Evolutionary conservation across 1,139 yeast species (phyloP).

Genomic region (Protomyces macrosporus): DNA sequence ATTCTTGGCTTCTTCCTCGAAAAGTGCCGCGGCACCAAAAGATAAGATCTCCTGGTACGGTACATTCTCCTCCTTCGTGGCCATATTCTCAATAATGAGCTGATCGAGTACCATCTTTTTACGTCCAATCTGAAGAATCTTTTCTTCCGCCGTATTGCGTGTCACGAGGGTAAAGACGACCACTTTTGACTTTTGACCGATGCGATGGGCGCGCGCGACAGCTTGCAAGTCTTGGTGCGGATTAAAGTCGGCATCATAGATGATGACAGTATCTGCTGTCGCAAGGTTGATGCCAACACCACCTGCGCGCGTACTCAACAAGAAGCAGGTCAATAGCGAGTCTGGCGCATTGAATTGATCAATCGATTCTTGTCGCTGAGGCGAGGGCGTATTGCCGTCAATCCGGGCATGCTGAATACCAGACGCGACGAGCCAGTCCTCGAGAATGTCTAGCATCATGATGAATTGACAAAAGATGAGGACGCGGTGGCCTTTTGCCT

Average conservation of each 20-base stretch:
- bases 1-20: constrained; percentile 30
- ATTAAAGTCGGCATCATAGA: constrained; percentile 86
- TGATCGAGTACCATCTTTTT: constrained; percentile 81
- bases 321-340: constrained; percentile 70
- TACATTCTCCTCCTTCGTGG: constrained; percentile 26
- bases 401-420: constrained; percentile 61
- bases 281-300: constrained; percentile 77
- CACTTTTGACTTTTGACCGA: constrained; percentile 83
- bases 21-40: constrained; percentile 32
- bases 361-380: constrained; percentile 67
- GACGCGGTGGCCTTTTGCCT: constrained; percentile 70
- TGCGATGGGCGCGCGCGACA: constrained; percentile 85
- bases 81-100: constrained; percentile 52
- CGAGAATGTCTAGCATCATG: constrained; percentile 84
- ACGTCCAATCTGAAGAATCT: constrained; percentile 74
- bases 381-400: constrained; percentile 74
- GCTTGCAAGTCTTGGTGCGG: constrained; percentile 92
- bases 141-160: constrained; percentile 72
- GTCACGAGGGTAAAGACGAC: constrained; percentile 74
- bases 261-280: constrained; percentile 82
- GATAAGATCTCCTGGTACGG: constrained; percentile 30
- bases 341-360: constrained; percentile 65
- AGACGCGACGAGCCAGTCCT: constrained; percentile 64
- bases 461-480: constrained; percentile 84
- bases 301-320: constrained; percentile 83